Evolutionary conservation across 208 protist genomes (phyloP), one percentile per base, ranked within the genome.

Genomic region (Acanthamoeba lenticulata): DNA sequence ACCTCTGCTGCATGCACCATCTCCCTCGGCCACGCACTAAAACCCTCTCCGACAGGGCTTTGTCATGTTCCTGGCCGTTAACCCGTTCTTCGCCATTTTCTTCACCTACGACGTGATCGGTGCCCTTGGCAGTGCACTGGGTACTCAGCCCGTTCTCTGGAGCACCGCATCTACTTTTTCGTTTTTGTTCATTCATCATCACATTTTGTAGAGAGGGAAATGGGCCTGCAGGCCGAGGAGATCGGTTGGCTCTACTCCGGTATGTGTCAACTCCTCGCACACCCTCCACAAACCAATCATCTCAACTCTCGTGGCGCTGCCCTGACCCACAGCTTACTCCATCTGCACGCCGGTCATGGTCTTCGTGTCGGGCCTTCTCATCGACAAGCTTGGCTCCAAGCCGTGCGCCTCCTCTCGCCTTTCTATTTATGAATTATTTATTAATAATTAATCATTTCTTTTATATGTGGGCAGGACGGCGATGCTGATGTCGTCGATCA

Each of bases 311-410:
- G n/a, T 49, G 52, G 44, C 29, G 13, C 57, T 67, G n/a, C 15
- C 21, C 19, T 85, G 42, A 32, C 44, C 17, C 74, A 60, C 11
- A 90, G 83, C 83, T 47, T 90, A 90, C 83, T 90, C 83, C 83
- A 90, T 90, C 24, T 90, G 60, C 49, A 90, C 83, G 45, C 83
- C 83, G 2, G 83, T 90, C 24, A 90, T 90, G 83, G 83, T 90
- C 45, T 90, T 90, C 47, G 27, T 90, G 7, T 65, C 38, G 5
- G 83, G 83, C 83, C 45, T 90, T 2, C 83, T 90, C 34, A 90
- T 90, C 55, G 83, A 90, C 49, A 55, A 65, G 38, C 60, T 90
- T 21, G 83, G 83, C 27, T 27, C 83, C 49, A 90, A 90, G 55
- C 24, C 17, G 83, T 90, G n/a, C 55, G 32, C n/a, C 69, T 79